Evolutionary conservation across 106 monocot species (phyloP), one percentile per base, ranked within the genome.

Genomic region (Amphibolis antarctica): DNA sequence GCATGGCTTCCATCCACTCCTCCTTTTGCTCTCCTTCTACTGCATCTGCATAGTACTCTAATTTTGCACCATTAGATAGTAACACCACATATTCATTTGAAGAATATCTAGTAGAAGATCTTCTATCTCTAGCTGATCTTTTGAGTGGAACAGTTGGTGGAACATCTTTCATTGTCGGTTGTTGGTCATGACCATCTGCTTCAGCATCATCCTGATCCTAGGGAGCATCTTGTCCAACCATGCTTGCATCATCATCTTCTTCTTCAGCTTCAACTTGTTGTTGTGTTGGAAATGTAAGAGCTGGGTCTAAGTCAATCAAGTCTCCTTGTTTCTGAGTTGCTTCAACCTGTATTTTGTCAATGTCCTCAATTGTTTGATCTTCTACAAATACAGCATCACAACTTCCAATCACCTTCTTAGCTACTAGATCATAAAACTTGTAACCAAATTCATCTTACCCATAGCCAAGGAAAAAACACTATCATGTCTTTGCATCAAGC

Each of bases 21-120:
- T 68, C 14, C 23, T 12, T 56, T 1, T 68, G 3, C 19, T 44
- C 68, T 55, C 23, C 42, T 27, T 44, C 42, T 1, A 68, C 19
- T 6, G 43, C 55, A 15, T 68, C 54, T 20, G 18, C n/a, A 57
- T 56, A 68, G n/a, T 5, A 22, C 17, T 44, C 20, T 24, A 0
- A 36, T 27, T 68, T 42, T 1, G 30, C 55, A 10, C 15, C 7
- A 43, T 68, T 12, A 43, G 68, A 43, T 7, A 36, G 36, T 36
- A 55, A 28, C 44, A 68, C 26, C 5, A 68, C 23, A 68, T 56
- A 68, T 7, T 56, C 68, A 58, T 68, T n/a, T 27, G 29, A 1
- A 55, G 56, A 55, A 24, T 68, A 68, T n/a, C 45, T n/a, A 18
- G 29, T 1, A 55, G 56, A 55, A 24, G 56, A 68, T n/a, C 45